Evolutionary conservation across 2,329 filamentous ascomycete genomes (phyloP).

Genomic region (Didymella pinodella): DNA sequence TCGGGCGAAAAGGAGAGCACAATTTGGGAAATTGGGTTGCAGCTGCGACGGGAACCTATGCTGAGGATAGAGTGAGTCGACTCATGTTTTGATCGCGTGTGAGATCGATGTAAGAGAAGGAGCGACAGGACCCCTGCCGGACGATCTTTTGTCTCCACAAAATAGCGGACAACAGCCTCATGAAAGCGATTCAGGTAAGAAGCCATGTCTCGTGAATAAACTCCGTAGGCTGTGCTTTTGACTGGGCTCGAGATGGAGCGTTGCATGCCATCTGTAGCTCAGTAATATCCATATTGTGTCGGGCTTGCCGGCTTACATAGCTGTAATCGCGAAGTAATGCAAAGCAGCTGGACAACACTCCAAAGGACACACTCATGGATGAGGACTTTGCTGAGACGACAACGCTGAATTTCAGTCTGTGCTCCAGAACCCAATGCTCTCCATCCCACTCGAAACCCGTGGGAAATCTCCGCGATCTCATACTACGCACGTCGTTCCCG

Average conservation of each 20-base stretch:
- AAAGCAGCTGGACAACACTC: neutral
- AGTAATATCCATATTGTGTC: neutral
- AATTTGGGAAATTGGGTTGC: neutral
- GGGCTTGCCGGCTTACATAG: neutral
- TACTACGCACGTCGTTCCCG: neutral
- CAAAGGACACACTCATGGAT: neutral
- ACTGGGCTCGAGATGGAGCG: neutral
- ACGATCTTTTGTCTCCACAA: neutral
- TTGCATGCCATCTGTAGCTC: neutral
- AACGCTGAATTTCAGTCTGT: neutral
- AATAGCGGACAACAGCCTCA: neutral
- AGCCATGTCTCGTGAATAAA: neutral
- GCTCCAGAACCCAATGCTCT: neutral
- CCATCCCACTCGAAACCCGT: neutral
- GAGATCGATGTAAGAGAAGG: conserved; percentile 3
- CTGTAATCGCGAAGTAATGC: neutral
- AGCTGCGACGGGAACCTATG: neutral
- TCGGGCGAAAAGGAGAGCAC: neutral
- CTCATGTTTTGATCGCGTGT: neutral
- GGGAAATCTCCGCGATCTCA: neutral
- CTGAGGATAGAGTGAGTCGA: neutral
- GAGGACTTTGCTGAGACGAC: neutral
- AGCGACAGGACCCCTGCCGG: neutral
- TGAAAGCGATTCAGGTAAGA: neutral
- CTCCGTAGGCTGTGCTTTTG: neutral